Conservation (phyloP, 129 eudicot genomes). For the Mikania micrantha region DNA sequence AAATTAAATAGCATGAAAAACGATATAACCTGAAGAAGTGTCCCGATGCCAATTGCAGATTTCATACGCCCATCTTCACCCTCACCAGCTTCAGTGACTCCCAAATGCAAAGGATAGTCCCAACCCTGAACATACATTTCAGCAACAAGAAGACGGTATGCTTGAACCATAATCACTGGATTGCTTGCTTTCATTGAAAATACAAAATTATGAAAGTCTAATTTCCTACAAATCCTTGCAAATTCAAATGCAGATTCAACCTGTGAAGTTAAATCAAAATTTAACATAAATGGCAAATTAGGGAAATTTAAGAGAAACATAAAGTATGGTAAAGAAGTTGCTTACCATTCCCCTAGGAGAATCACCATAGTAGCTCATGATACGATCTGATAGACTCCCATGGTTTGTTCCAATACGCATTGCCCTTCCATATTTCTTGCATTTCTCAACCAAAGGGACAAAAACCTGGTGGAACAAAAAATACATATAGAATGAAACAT, state of each 20-base stretch:
- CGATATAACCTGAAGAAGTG: slow-evolving; percentile 79
- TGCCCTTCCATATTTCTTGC: slow-evolving; percentile 94
- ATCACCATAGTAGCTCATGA: slow-evolving; percentile 98
- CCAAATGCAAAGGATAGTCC: slow-evolving; percentile 95
- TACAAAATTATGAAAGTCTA: slow-evolving; percentile 92
- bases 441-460: slow-evolving; percentile 87
- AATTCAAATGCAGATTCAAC: slow-evolving; percentile 99
- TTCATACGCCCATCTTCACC: slow-evolving; percentile 99
- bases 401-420: slow-evolving; percentile 97
- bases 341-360: slow-evolving; percentile 99
- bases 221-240: slow-evolving; percentile 88
- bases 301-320: background rate
- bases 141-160: slow-evolving; percentile 88
- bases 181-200: slow-evolving; percentile 99
- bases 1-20: background rate
- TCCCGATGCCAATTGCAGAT: slow-evolving; percentile 97
- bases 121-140: slow-evolving; percentile 96
- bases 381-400: slow-evolving; percentile 97
- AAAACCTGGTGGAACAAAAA: slow-evolving; percentile 56
- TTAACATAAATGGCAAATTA: background rate
- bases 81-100: slow-evolving; percentile 99
- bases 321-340: slow-evolving; percentile 6
- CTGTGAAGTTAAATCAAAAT: slow-evolving; percentile 34
- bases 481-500: background rate
- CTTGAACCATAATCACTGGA: slow-evolving; percentile 95